Conservation (phyloP, 2,329 filamentous ascomycete species). For the Epichloe gansuensis region DNA sequence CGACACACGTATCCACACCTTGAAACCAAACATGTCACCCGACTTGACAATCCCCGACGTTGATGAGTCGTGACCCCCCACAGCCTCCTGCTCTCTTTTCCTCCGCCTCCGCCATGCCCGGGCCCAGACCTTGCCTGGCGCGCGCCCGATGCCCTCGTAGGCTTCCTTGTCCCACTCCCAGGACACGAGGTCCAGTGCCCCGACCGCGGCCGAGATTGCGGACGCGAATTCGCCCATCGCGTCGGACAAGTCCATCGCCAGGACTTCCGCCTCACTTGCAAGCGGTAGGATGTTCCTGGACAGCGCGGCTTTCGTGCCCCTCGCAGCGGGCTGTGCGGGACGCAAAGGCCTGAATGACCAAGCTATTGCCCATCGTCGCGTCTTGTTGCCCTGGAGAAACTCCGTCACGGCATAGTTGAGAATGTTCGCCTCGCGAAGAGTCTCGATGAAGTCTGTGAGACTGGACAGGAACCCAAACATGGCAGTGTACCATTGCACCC, state of each 20-base stretch:
- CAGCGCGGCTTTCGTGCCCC: conserved; percentile 28
- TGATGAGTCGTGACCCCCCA: background rate
- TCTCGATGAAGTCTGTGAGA: conserved; percentile 48
- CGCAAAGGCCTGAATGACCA: conserved; percentile 71
- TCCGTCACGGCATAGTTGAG: conserved; percentile 74
- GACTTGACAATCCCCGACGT: conserved; percentile 20
- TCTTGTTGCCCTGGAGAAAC: conserved; percentile 66
- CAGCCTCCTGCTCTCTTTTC: conserved; percentile 36
- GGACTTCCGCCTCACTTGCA: conserved; percentile 26
- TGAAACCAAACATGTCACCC: conserved; percentile 40
- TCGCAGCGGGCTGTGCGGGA: conserved; percentile 38
- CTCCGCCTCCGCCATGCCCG: conserved; percentile 57
- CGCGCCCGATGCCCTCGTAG: conserved; percentile 48
- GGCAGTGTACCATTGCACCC: conserved; percentile 76
- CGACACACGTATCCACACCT: conserved; percentile 34
- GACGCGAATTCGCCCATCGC: conserved; percentile 25
- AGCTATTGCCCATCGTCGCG: conserved; percentile 73
- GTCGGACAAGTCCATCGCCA: conserved; percentile 34
- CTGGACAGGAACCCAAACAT: conserved; percentile 79
- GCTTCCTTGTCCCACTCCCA: conserved; percentile 51
- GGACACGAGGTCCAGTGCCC: conserved; percentile 40
- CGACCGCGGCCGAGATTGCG: conserved; percentile 33
- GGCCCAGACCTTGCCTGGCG: conserved; percentile 66
- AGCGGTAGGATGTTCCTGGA: conserved; percentile 32
- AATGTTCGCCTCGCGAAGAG: conserved; percentile 43